phyloP scores from a whole-genome alignment of 2,329 filamentous ascomycete species.

The Arthrocladium fulminans region DNA sequence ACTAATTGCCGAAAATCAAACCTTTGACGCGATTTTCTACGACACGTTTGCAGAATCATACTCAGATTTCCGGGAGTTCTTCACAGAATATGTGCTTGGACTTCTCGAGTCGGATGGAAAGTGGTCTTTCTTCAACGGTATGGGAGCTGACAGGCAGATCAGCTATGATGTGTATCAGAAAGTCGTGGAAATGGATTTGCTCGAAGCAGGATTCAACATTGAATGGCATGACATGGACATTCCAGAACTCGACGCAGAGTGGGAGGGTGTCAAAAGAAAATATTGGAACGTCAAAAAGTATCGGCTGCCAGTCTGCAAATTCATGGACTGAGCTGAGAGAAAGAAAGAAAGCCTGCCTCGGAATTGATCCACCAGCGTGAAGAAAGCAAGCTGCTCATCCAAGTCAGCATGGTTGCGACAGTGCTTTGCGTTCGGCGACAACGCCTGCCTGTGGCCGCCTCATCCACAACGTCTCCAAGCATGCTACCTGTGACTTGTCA shows the following conservation, averaged over 20 bases:
- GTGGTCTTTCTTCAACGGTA: constrained; percentile 61
- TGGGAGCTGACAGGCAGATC: constrained; percentile 83
- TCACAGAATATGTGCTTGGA: constrained; percentile 75
- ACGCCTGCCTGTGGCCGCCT: no score
- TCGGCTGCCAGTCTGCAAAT: constrained; percentile 32
- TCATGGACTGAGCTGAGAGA: constrained; percentile 17
- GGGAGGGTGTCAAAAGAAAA: constrained; percentile 76
- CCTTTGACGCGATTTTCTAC: constrained; percentile 88
- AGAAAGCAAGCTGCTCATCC: no score
- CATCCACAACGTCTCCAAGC: no score
- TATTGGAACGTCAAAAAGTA: constrained; percentile 75
- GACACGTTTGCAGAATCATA: constrained; percentile 98
- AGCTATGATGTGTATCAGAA: constrained; percentile 95
- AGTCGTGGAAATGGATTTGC: constrained; percentile 82
- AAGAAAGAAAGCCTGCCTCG: not conserved
- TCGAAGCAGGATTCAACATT: constrained; percentile 80
- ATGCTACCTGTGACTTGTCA: no score
- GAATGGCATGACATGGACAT: constrained; percentile 75
- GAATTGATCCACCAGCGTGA: no score
- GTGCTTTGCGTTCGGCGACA: no score
- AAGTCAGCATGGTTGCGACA: no score
- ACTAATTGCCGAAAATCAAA: constrained; percentile 57
- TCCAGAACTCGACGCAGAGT: constrained; percentile 65
- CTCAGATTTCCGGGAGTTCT: constrained; percentile 72
- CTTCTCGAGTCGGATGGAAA: constrained; percentile 57